phyloP scores from a whole-genome alignment of 495 filamentous ascomycete species.

The Xylaria acuta region DNA sequence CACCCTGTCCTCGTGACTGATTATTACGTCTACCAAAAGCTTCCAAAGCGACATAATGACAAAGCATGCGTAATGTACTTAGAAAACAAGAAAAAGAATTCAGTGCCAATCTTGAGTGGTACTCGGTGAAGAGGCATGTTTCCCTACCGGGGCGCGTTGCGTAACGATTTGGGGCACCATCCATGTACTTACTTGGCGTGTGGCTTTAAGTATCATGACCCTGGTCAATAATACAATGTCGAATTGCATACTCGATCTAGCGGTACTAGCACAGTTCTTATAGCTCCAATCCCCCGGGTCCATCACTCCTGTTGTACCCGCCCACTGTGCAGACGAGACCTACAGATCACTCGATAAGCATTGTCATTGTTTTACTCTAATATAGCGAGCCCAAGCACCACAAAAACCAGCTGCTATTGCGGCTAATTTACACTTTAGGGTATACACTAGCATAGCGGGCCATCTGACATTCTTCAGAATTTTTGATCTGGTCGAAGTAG shows the following conservation, averaged over 20 bases:
- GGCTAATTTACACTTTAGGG: constrained; percentile 1
- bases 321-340: constrained; percentile 19
- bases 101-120: not conserved
- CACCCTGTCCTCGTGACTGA: constrained; percentile 10
- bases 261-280: constrained; percentile 20
- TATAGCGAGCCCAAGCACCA: not conserved
- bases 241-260: constrained; percentile 18
- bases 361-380: constrained; percentile 11
- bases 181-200: constrained; percentile 15
- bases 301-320: constrained; percentile 22
- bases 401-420: constrained; percentile 3
- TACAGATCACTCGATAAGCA: constrained; percentile 23
- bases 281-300: constrained; percentile 27
- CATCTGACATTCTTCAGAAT: not conserved
- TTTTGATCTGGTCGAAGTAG: not conserved
- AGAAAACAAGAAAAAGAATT: constrained; percentile 12
- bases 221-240: constrained; percentile 15
- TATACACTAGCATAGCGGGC: not conserved
- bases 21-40: constrained; percentile 3
- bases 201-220: constrained; percentile 6
- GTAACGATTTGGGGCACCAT: constrained; percentile 11
- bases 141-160: constrained; percentile 11
- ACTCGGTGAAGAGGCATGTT: constrained; percentile 20
- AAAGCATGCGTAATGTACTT: constrained; percentile 24
- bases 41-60: constrained; percentile 7